These are phyloP conservation scores for Lentinula raphanica DNA, from an alignment of 768 basidiomycete genomes.

Conservation along the genomic window DNA sequence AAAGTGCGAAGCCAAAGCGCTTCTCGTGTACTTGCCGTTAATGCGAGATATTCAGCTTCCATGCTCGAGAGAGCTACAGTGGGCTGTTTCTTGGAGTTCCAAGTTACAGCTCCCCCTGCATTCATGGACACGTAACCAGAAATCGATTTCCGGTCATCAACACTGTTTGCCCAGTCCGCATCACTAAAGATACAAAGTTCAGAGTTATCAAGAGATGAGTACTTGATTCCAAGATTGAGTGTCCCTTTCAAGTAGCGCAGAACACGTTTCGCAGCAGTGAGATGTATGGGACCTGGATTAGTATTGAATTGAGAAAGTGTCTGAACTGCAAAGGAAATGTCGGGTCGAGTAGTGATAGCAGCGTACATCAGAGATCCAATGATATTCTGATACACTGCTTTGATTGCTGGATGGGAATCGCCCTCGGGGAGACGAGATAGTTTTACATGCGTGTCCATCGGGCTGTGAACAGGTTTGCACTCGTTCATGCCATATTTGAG, in stretches of 20 bases:
- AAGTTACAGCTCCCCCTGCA: slow-evolving; percentile 31
- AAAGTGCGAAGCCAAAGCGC: slow-evolving; percentile 23
- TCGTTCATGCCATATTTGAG: slow-evolving; percentile 10
- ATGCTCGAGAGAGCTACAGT: slow-evolving; percentile 28
- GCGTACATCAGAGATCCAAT: slow-evolving; percentile 24
- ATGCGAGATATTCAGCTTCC: slow-evolving; percentile 33
- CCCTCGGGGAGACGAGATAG: neutral
- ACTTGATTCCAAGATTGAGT: neutral
- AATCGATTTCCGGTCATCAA: slow-evolving; percentile 16
- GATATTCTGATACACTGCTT: slow-evolving; percentile 17
- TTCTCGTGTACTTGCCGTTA: slow-evolving; percentile 16
- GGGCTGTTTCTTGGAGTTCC: slow-evolving; percentile 35
- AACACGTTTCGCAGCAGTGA: slow-evolving; percentile 25
- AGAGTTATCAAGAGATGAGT: neutral
- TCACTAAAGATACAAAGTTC: neutral
- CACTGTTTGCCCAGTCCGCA: neutral
- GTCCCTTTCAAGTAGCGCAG: slow-evolving; percentile 25
- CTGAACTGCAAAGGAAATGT: slow-evolving; percentile 23
- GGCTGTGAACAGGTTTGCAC: slow-evolving; percentile 11
- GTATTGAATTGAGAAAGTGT: slow-evolving; percentile 19
- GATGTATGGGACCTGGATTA: slow-evolving; percentile 24
- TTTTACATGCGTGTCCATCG: slow-evolving; percentile 14
- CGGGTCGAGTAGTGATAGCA: slow-evolving; percentile 22
- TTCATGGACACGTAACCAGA: slow-evolving; percentile 29
- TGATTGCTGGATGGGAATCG: too few relatives aligned